Percentiles rank a stretch among this genome's conserved stretches.
Evolutionary conservation across 805 yeast species (phyloP).

Genomic region (Diddensiella caesifluorescens): DNA sequence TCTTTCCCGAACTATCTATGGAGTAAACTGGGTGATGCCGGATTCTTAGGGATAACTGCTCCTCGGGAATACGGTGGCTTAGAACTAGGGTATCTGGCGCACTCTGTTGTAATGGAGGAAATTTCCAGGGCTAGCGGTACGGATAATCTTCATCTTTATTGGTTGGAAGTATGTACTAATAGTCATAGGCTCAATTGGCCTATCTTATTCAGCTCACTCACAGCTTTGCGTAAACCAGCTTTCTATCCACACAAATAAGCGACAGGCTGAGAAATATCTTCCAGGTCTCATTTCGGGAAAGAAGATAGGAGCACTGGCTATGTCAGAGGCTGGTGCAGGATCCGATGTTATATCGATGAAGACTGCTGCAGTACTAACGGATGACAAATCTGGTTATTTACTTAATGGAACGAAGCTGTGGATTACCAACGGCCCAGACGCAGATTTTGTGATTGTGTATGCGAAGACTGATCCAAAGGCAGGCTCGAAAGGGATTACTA

Average conservation of each 20-base stretch:
- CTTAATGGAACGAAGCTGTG: constrained; percentile 32
- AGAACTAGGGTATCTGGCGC: constrained; percentile 29
- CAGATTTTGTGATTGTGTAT: constrained; percentile 30
- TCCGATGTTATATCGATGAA: constrained; percentile 32
- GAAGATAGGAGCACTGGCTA: constrained; percentile 32
- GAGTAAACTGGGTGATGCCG: constrained; percentile 31
- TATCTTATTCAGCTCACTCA: constrained; percentile 32
- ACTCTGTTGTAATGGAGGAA: constrained; percentile 31
- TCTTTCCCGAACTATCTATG: constrained; percentile 32
- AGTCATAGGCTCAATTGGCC: constrained; percentile 26
- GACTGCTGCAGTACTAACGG: constrained; percentile 27
- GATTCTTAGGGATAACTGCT: constrained; percentile 32
- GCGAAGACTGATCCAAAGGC: constrained; percentile 31
- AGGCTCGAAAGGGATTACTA: constrained; percentile 30
- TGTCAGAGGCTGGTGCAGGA: constrained; percentile 33
- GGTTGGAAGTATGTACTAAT: not conserved
- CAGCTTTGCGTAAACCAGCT: constrained; percentile 32
- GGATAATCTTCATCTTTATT: not conserved
- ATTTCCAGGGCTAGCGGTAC: constrained; percentile 26
- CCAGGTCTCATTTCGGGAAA: constrained; percentile 28
- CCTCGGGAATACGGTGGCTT: constrained; percentile 30
- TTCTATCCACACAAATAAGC: constrained; percentile 26
- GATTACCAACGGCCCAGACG: constrained; percentile 34
- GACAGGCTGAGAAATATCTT: constrained; percentile 29
- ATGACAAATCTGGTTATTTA: constrained; percentile 27